Evolutionary conservation across 2,329 filamentous ascomycete species (phyloP), one percentile per base, ranked within the genome.

Genomic region (Penicillium sp.): DNA sequence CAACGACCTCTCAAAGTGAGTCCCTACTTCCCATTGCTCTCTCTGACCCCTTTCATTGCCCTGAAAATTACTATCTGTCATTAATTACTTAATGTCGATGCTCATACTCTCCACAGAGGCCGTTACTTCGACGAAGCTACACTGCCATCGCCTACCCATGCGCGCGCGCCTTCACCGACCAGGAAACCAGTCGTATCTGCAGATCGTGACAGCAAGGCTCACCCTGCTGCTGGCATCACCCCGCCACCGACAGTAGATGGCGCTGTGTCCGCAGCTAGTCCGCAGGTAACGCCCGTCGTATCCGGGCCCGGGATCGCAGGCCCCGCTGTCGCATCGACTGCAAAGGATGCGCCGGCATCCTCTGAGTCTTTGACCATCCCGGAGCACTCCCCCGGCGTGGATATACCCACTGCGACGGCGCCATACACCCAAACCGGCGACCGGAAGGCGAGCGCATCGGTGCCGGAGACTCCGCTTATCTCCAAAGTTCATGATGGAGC

Each of bases 1-100:
- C 57, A 80, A 81, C 66, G 75, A 80, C 55, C 69, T 82, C 32
- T 61, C 74, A 55, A 76, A 76, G 80, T 82, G 74, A 69, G 77
- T 68, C 34, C 48, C 36, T 54, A 24, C 18, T 16, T 36, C n/a
- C 9, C 20, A 32, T 40, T 13, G 9, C n/a, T 11, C 4, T 18
- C 18, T 23, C 16, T 24, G 6, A 10, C 11, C 7, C 26, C 36
- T 31, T 29, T 34, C 32, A 45, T 27, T 46, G 6, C 5, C 14
- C 14, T 36, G 28, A 11, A 35, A 40, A 20, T 46, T 26, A 24
- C 36, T 16, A 32, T 10, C 27, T 20, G 26, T 39, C 26, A 32
- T 27, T 18, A 43, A 50, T 45, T 37, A 36, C 31, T 8, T 40
- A 26, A 50, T 29, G 14, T 32, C 16, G 16, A 41, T 52, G 23